phyloP scores from a whole-genome alignment of 2,329 filamentous ascomycete genomes.

The Elsinoe batatas region DNA sequence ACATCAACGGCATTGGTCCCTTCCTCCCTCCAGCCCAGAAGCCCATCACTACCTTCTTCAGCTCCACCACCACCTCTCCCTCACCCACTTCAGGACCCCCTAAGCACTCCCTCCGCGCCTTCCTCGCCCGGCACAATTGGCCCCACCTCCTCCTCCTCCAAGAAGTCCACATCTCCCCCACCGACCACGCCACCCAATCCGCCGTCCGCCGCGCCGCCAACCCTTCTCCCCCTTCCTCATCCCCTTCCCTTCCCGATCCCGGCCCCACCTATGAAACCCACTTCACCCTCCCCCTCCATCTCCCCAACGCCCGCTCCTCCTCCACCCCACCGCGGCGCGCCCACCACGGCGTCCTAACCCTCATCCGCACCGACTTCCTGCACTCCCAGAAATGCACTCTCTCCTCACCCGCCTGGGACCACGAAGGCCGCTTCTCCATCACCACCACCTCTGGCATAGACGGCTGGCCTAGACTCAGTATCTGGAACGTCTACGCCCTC shows the following conservation, averaged over 20 bases:
- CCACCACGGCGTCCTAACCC: constrained; percentile 43
- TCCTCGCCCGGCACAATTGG: constrained; percentile 37
- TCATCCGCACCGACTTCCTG: constrained; percentile 38
- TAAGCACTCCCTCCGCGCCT: constrained; percentile 29
- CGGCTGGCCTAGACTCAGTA: constrained; percentile 28
- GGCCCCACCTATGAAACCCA: constrained; percentile 34
- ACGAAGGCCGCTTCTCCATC: constrained; percentile 43
- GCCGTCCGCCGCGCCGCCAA: constrained; percentile 33
- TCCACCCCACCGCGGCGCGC: constrained; percentile 40
- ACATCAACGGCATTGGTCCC: constrained; percentile 39
- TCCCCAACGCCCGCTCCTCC: constrained; percentile 31
- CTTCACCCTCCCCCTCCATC: constrained; percentile 41
- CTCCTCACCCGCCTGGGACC: constrained; percentile 40
- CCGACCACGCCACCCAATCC: constrained; percentile 31
- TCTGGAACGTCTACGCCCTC: constrained; percentile 46
- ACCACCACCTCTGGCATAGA: constrained; percentile 28
- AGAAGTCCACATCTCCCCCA: constrained; percentile 40
- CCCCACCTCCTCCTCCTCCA: constrained; percentile 39
- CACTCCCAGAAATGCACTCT: constrained; percentile 23
- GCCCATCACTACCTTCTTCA: constrained; percentile 34
- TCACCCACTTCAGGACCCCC: not conserved
- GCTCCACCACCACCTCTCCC: constrained; percentile 12
- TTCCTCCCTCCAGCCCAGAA: constrained; percentile 27
- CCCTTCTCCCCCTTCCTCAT: constrained; percentile 5
- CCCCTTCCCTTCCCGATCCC: constrained; percentile 11